Base-by-base conservation (phyloP, 331 rosid genomes). In the Ulmus americana region DNA sequence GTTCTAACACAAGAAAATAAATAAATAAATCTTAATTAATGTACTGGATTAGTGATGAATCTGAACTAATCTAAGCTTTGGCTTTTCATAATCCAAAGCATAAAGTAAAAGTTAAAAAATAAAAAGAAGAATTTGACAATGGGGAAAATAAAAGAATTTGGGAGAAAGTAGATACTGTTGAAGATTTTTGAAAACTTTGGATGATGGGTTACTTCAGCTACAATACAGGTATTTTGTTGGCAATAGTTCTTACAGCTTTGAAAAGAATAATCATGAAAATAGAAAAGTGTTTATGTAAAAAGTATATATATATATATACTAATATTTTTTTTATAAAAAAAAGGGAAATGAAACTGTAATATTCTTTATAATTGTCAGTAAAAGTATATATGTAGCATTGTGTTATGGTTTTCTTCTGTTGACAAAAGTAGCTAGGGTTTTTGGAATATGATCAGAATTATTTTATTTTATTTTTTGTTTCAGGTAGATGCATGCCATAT, bases 61-160 rank as follows among this genome's bases (percentile, higher is more conserved):
- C 38, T 28, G 35, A 28, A 65, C 66, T 64, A 55, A 76, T 64
- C 54, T 55, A 47, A 57, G 70, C 72, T 61, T 64, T 68, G 63
- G 64, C 80, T 64, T 81, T 78, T 81, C 72, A 55, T 49, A 83
- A 71, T 75, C 81, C 59, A 77, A 82, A 81, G 73, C 79, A 82
- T 55, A 72, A 60, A 79, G 45, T 39, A 53, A 45, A 54, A 65
- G 56, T 9, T 2, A 5, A 20, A 76, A 41, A 14, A 45, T 63
- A 68, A 35, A 44, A 46, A 28, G 35, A 28, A 28, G 35, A 28
- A 28, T 28, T 28, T 28, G 35, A 28, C 35, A 28, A 28, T 28
- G 35, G 35, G 35, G 35, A 28, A 28, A 28, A n/a, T n/a, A n/a
- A 28, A 13, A 16, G 44, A 59, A 55, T 66, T 66, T 66, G 42